These are phyloP conservation scores for Aspergillus bridgeri DNA, from an alignment of 495 filamentous ascomycete genomes.

Conservation along the genomic window DNA sequence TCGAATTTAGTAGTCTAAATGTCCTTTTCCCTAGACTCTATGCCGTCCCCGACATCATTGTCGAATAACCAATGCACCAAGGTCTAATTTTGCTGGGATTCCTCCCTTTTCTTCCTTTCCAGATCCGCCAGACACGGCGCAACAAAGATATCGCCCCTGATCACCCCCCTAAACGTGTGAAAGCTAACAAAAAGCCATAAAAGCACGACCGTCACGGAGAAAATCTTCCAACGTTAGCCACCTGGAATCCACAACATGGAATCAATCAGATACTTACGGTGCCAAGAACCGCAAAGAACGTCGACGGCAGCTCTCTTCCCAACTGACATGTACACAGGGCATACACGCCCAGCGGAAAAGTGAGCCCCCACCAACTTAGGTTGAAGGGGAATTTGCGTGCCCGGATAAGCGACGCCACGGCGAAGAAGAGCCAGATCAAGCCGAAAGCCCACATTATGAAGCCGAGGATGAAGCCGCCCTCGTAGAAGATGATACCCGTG, in stretches of 20 bases:
- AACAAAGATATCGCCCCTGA: slow-evolving; percentile 45
- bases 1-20: no score
- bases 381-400: slow-evolving; percentile 58
- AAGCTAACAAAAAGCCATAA: slow-evolving; percentile 1
- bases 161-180: slow-evolving; percentile 38
- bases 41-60: no score
- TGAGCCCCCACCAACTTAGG: slow-evolving; percentile 67
- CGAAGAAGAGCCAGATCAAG: slow-evolving; percentile 61
- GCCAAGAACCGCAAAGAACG: slow-evolving; percentile 52
- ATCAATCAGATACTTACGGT: slow-evolving; percentile 24
- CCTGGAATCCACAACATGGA: not conserved
- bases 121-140: slow-evolving; percentile 52
- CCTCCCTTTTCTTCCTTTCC: not conserved
- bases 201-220: slow-evolving; percentile 2
- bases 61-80: not conserved
- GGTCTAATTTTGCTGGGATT: not conserved
- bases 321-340: slow-evolving; percentile 46
- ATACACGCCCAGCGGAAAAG: slow-evolving; percentile 59
- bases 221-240: not conserved
- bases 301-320: slow-evolving; percentile 47
- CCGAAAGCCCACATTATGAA: slow-evolving; percentile 62
- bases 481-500: slow-evolving; percentile 52
- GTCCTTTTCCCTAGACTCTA: no score
- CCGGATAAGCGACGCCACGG: slow-evolving; percentile 28
- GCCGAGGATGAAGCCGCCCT: slow-evolving; percentile 47